Conservation (phyloP, 805 yeast genomes). For the Huiozyma naganishii region DNA sequence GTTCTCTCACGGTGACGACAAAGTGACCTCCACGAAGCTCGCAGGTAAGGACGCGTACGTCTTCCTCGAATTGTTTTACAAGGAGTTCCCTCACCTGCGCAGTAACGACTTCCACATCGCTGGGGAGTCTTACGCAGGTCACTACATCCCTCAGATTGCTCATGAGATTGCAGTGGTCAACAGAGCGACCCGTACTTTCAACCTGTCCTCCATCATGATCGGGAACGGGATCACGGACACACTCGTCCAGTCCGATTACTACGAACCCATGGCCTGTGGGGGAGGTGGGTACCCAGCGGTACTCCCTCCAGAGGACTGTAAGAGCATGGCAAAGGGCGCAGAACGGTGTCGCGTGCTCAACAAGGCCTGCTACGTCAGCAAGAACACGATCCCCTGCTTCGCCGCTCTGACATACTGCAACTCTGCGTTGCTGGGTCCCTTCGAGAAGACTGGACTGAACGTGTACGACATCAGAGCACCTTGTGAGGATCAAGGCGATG, state of each 20-base stretch:
- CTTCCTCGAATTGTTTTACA: slow-evolving; percentile 73
- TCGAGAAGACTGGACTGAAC: slow-evolving; percentile 67
- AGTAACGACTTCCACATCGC: slow-evolving; percentile 60
- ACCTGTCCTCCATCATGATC: slow-evolving; percentile 69
- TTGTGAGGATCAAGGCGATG: slow-evolving; percentile 59
- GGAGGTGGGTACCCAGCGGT: slow-evolving; percentile 75
- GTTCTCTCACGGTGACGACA: slow-evolving; percentile 60
- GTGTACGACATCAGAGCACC: slow-evolving; percentile 74
- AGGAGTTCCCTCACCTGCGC: slow-evolving; percentile 65
- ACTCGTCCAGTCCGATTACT: slow-evolving; percentile 62
- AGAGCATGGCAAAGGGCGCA: slow-evolving; percentile 45
- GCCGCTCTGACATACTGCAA: slow-evolving; percentile 81
- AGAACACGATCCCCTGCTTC: slow-evolving; percentile 63
- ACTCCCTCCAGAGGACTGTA: slow-evolving; percentile 58
- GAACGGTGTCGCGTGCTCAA: slow-evolving; percentile 57
- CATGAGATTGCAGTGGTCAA: slow-evolving; percentile 36
- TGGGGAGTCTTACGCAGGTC: slow-evolving; percentile 81
- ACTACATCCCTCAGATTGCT: slow-evolving; percentile 65
- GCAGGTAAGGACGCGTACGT: slow-evolving; percentile 85
- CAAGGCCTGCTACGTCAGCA: slow-evolving; percentile 52
- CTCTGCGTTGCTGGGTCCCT: slow-evolving; percentile 55
- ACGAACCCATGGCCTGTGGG: slow-evolving; percentile 93
- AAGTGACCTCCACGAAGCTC: slow-evolving; percentile 59
- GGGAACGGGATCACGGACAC: slow-evolving; percentile 93
- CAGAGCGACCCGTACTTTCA: slow-evolving; percentile 39